These are phyloP conservation scores for Colletotrichum somersetense DNA, from an alignment of 2,329 filamentous ascomycete genomes.

Conservation along the genomic window DNA sequence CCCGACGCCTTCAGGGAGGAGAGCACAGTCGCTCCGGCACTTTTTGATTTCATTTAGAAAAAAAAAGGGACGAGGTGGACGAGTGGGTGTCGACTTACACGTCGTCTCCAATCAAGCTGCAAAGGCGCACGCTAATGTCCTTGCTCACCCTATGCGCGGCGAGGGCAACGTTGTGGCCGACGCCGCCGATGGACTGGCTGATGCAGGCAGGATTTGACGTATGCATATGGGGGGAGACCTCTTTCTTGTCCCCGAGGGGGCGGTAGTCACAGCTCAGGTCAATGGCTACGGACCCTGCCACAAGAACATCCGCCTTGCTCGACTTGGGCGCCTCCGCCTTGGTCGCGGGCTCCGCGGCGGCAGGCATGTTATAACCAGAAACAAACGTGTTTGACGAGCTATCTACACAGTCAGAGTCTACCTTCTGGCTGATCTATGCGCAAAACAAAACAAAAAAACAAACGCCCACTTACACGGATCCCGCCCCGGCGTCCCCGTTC, in stretches of 20 bases:
- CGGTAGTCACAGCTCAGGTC: slow-evolving; percentile 87
- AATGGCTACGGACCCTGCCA: slow-evolving; percentile 90
- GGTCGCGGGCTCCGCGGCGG: slow-evolving; percentile 15
- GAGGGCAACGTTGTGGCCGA: slow-evolving; percentile 91
- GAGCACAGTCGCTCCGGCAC: slow-evolving; percentile 80
- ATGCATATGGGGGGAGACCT: slow-evolving; percentile 67
- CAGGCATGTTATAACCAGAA: slow-evolving; percentile 27
- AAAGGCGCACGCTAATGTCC: slow-evolving; percentile 74
- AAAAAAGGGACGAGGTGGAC: no score
- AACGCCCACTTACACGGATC: slow-evolving; percentile 40
- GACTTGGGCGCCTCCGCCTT: slow-evolving; percentile 29
- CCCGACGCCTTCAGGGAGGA: slow-evolving; percentile 73
- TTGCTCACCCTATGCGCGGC: slow-evolving; percentile 80
- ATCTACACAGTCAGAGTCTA: slow-evolving; percentile 43
- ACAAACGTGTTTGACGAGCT: slow-evolving; percentile 38
- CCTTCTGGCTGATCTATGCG: slow-evolving; percentile 43
- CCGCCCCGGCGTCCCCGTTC: slow-evolving; percentile 21
- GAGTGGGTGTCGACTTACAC: slow-evolving; percentile 58
- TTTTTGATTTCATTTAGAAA: slow-evolving; percentile 47
- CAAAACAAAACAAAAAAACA: slow-evolving; percentile 29
- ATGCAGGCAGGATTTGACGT: slow-evolving; percentile 91
- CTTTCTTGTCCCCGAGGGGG: slow-evolving; percentile 23
- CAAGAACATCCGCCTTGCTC: slow-evolving; percentile 74
- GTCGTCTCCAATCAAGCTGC: slow-evolving; percentile 86
- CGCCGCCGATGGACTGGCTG: slow-evolving; percentile 86